Base-by-base conservation (phyloP, 441 rosid genomes). In the Geranium incanum region DNA sequence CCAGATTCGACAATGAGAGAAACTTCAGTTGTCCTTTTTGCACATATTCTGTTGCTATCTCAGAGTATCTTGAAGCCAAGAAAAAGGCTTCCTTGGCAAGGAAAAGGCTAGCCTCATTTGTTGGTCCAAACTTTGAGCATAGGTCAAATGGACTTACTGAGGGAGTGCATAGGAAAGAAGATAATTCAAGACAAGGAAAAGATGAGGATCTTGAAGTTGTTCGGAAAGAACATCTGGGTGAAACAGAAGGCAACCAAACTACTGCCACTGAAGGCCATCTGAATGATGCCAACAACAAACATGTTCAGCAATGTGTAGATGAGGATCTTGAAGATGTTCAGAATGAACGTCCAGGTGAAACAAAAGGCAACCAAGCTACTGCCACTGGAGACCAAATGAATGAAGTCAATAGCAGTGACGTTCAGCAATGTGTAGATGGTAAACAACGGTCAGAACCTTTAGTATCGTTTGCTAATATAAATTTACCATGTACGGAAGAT, bases 21-120 rank as follows among this genome's bases (percentile, higher is more conserved):
- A 73, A 77, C 18, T 87, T 83, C 69, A 76, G 68, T 72, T 89
- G 91, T 67, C 90, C 88, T 16, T 86, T 86, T 77, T 89, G 91
- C 74, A 75, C 84, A 52, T 85, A 80, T 83, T 78, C 87, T 43
- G 66, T 12, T 68, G 80, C 86, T 15, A 77, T 83, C 68, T 81
- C 86, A n/a, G 73, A 83, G 38, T 84, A 83, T 70, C 77, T 78
- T 52, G 79, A 81, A 75, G 77, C 82, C 52, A 84, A 83, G 84
- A 77, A 73, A 60, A 72, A 57, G 41, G 76, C 75, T 63, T 71
- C 82, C 68, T 69, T 15, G 69, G 84, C 82, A 13, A 80, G 81
- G 81, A 82, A 81, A 74, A 71, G 80, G 64, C 71, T 87, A 19
- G 68, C 71, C 73, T 67, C 75, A 48, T 82, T 82, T 77, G 33